These are phyloP conservation scores for Mortierella sp. DNA, from an alignment of 371 early-diverging fungal genomes.

Conservation along the genomic window DNA sequence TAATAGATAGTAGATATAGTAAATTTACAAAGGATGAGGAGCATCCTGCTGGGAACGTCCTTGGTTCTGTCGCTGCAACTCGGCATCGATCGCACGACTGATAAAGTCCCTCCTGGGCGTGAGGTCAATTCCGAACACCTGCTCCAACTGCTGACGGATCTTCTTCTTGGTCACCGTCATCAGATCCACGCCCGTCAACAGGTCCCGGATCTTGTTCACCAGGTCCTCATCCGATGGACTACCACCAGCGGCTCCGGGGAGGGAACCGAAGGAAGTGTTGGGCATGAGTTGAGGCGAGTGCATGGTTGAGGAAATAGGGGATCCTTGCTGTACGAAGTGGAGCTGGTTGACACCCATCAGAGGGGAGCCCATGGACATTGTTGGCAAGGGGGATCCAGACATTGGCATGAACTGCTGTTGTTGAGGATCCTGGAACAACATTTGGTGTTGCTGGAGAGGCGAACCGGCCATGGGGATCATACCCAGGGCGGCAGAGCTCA, in stretches of 20 bases:
- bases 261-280: not conserved
- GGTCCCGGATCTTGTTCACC: slow-evolving; percentile 77
- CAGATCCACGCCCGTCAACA: slow-evolving; percentile 81
- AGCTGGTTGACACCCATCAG: slow-evolving; percentile 22
- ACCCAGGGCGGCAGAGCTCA: slow-evolving; percentile 21
- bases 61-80: slow-evolving; percentile 60
- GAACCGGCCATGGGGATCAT: slow-evolving; percentile 15
- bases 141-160: slow-evolving; percentile 85
- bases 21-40: slow-evolving; percentile 12
- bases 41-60: not conserved
- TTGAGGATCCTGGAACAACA: slow-evolving; percentile 17
- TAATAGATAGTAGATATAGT: not conserved
- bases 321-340: slow-evolving; percentile 23
- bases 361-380: slow-evolving; percentile 30
- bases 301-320: slow-evolving; percentile 19
- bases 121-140: slow-evolving; percentile 85
- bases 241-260: slow-evolving; percentile 23
- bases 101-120: slow-evolving; percentile 85
- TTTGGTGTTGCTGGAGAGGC: slow-evolving; percentile 33
- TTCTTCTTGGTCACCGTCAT: slow-evolving; percentile 89
- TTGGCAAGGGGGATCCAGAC: slow-evolving; percentile 1
- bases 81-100: slow-evolving; percentile 85
- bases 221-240: slow-evolving; percentile 85
- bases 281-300: slow-evolving; percentile 17
- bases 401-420: slow-evolving; percentile 28